Conservation (phyloP, 2,329 filamentous ascomycete species). For the Berkeleyomyces basicola region DNA sequence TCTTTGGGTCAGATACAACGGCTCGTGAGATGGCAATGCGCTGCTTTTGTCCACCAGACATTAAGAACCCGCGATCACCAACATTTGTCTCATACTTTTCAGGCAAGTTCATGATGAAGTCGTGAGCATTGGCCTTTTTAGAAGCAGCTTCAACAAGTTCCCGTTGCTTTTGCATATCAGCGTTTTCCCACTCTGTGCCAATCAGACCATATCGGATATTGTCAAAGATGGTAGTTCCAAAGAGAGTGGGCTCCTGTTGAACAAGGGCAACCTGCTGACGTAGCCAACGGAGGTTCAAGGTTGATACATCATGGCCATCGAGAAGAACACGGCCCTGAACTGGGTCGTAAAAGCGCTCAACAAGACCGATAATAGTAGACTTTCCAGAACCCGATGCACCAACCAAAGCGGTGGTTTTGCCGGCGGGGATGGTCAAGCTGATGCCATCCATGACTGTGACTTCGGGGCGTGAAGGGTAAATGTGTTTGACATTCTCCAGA, state of each 20-base stretch:
- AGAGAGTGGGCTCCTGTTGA: conserved; percentile 82
- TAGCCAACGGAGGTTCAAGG: conserved; percentile 75
- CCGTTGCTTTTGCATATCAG: conserved; percentile 47
- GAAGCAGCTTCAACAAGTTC: conserved; percentile 66
- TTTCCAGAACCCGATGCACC: conserved; percentile 91
- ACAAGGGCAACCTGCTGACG: conserved; percentile 85
- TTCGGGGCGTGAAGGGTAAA: conserved; percentile 85
- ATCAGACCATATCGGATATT: conserved; percentile 88
- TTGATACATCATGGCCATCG: conserved; percentile 68
- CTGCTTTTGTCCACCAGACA: conserved; percentile 93
- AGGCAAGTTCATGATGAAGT: conserved; percentile 68
- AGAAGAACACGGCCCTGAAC: conserved; percentile 63
- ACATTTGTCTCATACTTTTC: conserved; percentile 88
- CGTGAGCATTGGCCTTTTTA: conserved; percentile 83
- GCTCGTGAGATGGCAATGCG: conserved; percentile 88
- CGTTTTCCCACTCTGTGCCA: conserved; percentile 59
- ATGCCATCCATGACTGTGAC: conserved; percentile 79
- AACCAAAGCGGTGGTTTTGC: conserved; percentile 84
- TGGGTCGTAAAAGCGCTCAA: conserved; percentile 89
- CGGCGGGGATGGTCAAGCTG: conserved; percentile 62
- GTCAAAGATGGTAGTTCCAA: conserved; percentile 72
- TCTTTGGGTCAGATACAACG: conserved; percentile 78
- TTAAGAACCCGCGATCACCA: conserved; percentile 81
- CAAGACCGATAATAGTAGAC: conserved; percentile 79
- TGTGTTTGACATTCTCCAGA: conserved; percentile 70